Base-by-base conservation (phyloP, 1,284 basidiomycete species). In the Moniliophthora roreri region DNA sequence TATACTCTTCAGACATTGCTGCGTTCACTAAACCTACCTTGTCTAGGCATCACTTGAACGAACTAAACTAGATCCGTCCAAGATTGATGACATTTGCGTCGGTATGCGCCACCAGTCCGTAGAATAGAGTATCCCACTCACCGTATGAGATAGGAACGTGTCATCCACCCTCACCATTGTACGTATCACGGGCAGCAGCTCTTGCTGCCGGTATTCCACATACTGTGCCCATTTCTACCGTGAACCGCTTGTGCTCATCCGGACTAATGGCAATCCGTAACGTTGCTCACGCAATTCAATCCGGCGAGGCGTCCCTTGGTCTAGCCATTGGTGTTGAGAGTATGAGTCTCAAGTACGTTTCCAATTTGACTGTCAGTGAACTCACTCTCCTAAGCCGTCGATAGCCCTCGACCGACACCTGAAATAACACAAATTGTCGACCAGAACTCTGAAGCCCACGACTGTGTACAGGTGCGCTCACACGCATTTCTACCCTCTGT, bases 191-290 rank as follows among this genome's bases (percentile, higher is more conserved):
- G 23, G 88, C 90, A 9, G 90, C 90, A 7, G 87, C 89, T 0
- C 76, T 93, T 42, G 86, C 91, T 13, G 90, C 92, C 21, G 91
- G 90, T 2, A 87, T 93, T 53, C 91, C 91, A 2, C 77, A 85
- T 51, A 71, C 81, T 45, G 86, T 92, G 2, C 90, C 93, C 11
- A 82, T 88, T 42, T 82, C 84, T 9, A 84, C 87, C n/a, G 83
- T 93, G 45, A 94, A 94, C 66, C 77, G 92, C 42, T 76, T 93
- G 16, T 94, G 92, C 66, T 87, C 89, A 1, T 92, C 89, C 0
- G 93, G 93, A 26, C 77, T 95, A 40, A 93, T 93, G 86, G 85
- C 92, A 4, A 84, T 95, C 56, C 81, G 90, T 49, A 84, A 74
- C 60, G 82, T 95, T 48, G 89, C 91, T 1, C 87, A 94, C 68